Percentiles rank a stretch among this genome's conserved stretches.
Evolutionary conservation across 495 filamentous ascomycete genomes (phyloP).

Genomic region (Thozetella sp.): DNA sequence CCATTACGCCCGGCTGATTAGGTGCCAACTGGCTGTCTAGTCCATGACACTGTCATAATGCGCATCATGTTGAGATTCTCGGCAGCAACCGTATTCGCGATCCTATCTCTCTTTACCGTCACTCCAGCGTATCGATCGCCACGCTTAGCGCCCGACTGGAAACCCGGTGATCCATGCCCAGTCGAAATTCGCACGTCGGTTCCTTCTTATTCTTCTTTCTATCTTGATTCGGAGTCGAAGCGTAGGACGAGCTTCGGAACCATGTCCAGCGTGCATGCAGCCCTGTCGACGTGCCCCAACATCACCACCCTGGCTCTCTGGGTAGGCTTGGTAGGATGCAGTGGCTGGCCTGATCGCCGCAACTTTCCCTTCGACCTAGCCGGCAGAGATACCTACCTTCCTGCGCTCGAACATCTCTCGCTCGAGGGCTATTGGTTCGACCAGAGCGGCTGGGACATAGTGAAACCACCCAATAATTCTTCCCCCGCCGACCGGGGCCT

Average conservation of each 20-base stretch:
- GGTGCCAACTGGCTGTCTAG: too few relatives aligned
- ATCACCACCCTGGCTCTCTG: neutral
- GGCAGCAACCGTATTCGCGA: too few relatives aligned
- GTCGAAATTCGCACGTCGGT: neutral
- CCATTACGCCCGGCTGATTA: too few relatives aligned
- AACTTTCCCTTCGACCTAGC: constrained; percentile 1
- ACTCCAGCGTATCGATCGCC: too few relatives aligned
- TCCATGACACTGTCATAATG: too few relatives aligned
- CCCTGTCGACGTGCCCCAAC: constrained; percentile 1
- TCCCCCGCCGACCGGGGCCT: neutral
- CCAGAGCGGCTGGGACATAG: neutral
- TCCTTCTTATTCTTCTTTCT: neutral
- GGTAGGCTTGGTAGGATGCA: neutral
- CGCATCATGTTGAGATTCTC: too few relatives aligned
- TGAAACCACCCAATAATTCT: neutral
- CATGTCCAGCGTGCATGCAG: constrained; percentile 3
- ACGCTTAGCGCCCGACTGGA: too few relatives aligned
- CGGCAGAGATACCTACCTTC: constrained; percentile 1
- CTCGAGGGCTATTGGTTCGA: constrained; percentile 1
- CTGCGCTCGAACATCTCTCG: neutral
- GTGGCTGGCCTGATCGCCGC: neutral
- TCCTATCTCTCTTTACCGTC: too few relatives aligned
- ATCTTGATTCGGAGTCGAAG: neutral
- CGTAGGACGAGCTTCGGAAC: neutral
- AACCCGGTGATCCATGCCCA: constrained; percentile 4